A percentile compares a stretch with the other conserved stretches of the same genome.
Conservation (phyloP, 192 early-diverging fungal species). For the Neocallimastix lanati region DNA sequence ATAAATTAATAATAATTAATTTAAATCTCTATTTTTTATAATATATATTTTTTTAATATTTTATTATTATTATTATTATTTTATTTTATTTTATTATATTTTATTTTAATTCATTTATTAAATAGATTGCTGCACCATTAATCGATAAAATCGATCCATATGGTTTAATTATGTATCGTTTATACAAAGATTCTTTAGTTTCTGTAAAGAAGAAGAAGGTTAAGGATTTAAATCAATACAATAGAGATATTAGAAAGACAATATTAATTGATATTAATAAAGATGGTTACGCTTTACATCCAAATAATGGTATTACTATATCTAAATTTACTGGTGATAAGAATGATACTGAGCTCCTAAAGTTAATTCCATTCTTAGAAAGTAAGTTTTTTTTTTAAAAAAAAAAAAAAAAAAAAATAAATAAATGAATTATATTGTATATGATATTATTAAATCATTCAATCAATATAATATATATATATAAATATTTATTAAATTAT, state of each 20-base stretch:
- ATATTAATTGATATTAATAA: slow-evolving; percentile 86
- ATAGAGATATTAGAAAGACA: slow-evolving; percentile 82
- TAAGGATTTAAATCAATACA: slow-evolving; percentile 74
- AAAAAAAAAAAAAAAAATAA: too few species aligned
- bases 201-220: slow-evolving; percentile 68
- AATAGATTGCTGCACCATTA: slow-evolving; percentile 61
- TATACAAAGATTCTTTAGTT: slow-evolving; percentile 82
- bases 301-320: slow-evolving; percentile 71
- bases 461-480: too few species aligned
- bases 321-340: slow-evolving; percentile 74
- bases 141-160: slow-evolving; percentile 80
- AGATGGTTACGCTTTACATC: slow-evolving; percentile 67
- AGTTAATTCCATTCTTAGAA: slow-evolving; percentile 81
- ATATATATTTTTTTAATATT: not conserved
- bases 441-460: too few species aligned
- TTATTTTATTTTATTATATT: not conserved
- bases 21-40: too few species aligned
- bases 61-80: slow-evolving; percentile 6
- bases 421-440: too few species aligned
- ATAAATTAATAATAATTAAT: too few species aligned
- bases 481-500: too few species aligned
- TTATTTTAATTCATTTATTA: not conserved
- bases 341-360: slow-evolving; percentile 59
- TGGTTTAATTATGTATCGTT: slow-evolving; percentile 61
- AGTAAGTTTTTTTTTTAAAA: slow-evolving; percentile 25